Conservation (phyloP, 2,329 filamentous ascomycete genomes). For the Penicillium nordicum region DNA sequence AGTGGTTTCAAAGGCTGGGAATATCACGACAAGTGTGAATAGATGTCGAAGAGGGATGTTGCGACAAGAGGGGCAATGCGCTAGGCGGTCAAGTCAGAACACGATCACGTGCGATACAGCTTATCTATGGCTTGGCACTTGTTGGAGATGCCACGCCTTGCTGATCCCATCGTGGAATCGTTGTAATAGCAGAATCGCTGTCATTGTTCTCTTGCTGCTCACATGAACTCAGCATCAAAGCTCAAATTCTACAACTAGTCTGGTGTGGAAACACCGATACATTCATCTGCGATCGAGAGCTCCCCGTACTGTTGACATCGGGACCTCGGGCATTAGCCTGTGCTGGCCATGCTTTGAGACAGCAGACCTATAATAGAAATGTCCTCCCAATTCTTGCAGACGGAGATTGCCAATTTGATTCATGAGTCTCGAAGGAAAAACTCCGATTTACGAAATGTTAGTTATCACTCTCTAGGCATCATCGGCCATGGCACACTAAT, state of each 20-base stretch:
- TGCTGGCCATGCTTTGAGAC: constrained; percentile 32
- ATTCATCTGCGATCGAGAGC: not conserved
- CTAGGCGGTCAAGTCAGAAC: constrained; percentile 7
- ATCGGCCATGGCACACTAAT: constrained; percentile 20
- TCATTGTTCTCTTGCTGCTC: not conserved
- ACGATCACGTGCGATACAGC: constrained; percentile 23
- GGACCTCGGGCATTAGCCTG: constrained; percentile 10
- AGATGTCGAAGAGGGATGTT: constrained; percentile 3
- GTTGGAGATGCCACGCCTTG: constrained; percentile 25
- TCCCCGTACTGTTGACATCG: constrained; percentile 14
- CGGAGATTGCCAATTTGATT: constrained; percentile 84
- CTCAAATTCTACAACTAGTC: too few relatives aligned
- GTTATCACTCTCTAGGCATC: constrained; percentile 15
- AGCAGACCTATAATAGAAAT: constrained; percentile 52
- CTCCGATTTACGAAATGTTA: constrained; percentile 73
- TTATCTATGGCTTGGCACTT: constrained; percentile 24
- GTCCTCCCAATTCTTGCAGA: constrained; percentile 85
- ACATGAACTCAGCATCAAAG: not conserved
- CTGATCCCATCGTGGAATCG: constrained; percentile 16
- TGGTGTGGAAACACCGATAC: not conserved
- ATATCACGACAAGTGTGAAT: not conserved
- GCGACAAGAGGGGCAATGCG: constrained; percentile 21
- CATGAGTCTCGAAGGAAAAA: constrained; percentile 96
- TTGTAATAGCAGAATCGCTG: constrained; percentile 3
- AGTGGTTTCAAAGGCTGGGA: not conserved